Evolutionary conservation across 305 asterid species (phyloP).

Genomic region (Rubia balearica): DNA sequence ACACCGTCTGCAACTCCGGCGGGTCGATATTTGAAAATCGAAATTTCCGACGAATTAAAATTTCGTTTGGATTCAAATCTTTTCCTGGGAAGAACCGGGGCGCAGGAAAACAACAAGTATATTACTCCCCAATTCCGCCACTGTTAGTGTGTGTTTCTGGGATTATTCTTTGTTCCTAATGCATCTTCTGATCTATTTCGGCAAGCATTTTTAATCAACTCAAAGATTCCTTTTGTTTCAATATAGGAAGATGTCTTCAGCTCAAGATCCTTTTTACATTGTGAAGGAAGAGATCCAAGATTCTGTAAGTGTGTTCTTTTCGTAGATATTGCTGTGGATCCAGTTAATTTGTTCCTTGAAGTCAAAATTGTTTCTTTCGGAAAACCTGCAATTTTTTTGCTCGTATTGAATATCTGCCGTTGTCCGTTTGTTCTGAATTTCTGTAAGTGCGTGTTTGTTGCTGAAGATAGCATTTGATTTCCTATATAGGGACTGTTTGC

Average conservation of each 20-base stretch:
- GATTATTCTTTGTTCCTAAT: neutral
- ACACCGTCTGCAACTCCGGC: no score
- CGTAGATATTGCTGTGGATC: neutral
- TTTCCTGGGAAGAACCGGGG: no score
- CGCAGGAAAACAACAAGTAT: no score
- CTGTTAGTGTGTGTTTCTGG: neutral
- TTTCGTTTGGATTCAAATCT: no score
- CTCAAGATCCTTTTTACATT: constrained; percentile 89
- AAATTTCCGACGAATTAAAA: no score
- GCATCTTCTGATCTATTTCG: neutral
- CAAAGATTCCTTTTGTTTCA: constrained; percentile 1
- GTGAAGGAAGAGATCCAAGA: constrained; percentile 95
- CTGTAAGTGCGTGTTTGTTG: neutral
- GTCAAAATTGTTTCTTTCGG: neutral
- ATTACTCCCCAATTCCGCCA: no score
- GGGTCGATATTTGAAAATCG: no score
- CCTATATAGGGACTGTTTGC: no score
- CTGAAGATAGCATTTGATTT: neutral
- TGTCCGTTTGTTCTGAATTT: neutral
- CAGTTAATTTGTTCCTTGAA: neutral
- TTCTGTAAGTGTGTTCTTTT: constrained; percentile 46
- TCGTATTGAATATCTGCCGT: neutral
- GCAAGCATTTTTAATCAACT: constrained; percentile 16
- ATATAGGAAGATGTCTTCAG: constrained; percentile 27
- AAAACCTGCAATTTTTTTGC: constrained; percentile 3